Evolutionary conservation across 139 green algal species (phyloP), one percentile per base, ranked within the genome.

Genomic region (Coccomyxa sp.): DNA sequence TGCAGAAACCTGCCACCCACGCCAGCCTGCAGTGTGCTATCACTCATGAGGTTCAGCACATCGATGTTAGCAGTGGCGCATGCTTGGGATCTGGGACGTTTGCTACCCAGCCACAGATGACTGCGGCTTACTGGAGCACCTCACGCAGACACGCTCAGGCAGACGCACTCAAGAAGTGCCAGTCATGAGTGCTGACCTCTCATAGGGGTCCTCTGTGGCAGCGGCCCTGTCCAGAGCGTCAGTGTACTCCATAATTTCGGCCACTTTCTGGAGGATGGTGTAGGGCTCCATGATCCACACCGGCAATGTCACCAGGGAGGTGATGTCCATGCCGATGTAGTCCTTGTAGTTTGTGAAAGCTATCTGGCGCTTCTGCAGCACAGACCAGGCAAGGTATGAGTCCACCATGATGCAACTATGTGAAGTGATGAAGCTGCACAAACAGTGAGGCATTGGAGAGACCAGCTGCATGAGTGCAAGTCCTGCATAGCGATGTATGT

Each of bases 201-300:
- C 89, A 73, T 90, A 86, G 0, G 83, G 86, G 88, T 99, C 93
- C 29, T 96, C 88, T 0, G 82, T 88, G 16, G 68, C 68, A 68
- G 93, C 87, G 8, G 96, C 96, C 68, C 86, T 82, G 78, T 98
- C 95, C 35, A 99, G 89, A 37, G 94, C 78, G 7, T 97, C 87
- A 24, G 90, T 93, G 88, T 99, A 98, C 88, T 99, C 95, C 94
- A 98, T 98, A 72, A 99, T 96, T 80, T 99, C 96, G 0, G 91
- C 90, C 84, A 98, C 95, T 81, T 97, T 98, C 85, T 99, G 96
- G 58, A 97, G 88, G 81, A 97, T 97, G 58, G 91, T 97, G 87
- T 97, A 96, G 10, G 96, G 96, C 92, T 99, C 95, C 95, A 98
- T 98, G 82, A 98, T 96, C 88, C 91, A 98, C 14, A 98, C 90